Base-by-base conservation (phyloP, 306 rosid genomes). In the Sechiopsis laciniata region DNA sequence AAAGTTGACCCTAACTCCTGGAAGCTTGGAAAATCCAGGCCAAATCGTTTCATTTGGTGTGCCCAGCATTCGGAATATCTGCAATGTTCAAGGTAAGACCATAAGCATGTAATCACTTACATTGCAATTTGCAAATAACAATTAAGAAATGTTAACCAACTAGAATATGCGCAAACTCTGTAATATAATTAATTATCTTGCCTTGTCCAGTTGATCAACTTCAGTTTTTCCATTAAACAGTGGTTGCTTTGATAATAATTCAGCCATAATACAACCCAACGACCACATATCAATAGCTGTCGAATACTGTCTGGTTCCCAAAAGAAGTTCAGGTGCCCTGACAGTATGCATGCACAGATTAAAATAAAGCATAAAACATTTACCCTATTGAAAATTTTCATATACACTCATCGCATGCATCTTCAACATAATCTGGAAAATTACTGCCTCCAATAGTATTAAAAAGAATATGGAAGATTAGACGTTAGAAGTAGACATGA, bases 281-380 rank as follows among this genome's bases (percentile, higher is more conserved):
- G 99, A 95, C 99, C 99, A 95, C 97, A 91, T 89, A 80, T 95
- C 99, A 21, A 95, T 88, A 8, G 99, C 91, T 37, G 99, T 95
- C 24, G 99, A 91, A 82, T 95, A 95, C 85, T 85, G 88, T 74
- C 78, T 91, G 63, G 85, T 78, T 79, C 99, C 99, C 80, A 95
- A 74, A 60, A 95, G 88, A 75, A 95, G 96, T 79, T 95, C 99
- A 14, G 99, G 99, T 70, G 99, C 95, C 95, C 99, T 95, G 80
- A 21, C 22, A 74, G 48, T n/a, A 54, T 71, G 42, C 55, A 74
- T 59, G 0, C 8, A 50, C 12, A 74, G 26, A 7, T 42, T 42
- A 42, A 42, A 9, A 42, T 42, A 15, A 8, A 16, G 16, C 21
- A 15, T 29, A 61, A n/a, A n/a, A n/a, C n/a, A n/a, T n/a, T n/a